Conservation (phyloP, 805 yeast species). For the Ogataea thermomethanolica region DNA sequence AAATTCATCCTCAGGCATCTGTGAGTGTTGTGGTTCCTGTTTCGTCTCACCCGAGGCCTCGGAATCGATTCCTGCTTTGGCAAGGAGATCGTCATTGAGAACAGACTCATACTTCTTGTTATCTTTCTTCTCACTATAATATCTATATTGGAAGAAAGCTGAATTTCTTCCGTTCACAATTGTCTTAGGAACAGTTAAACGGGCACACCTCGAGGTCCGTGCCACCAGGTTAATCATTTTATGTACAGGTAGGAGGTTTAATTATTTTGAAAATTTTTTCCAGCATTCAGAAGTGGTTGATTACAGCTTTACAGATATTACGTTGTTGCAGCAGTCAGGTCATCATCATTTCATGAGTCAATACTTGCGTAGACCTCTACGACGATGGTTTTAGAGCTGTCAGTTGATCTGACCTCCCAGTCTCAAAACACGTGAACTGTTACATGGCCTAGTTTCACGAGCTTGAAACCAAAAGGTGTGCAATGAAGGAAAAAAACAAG, state of each 20-base stretch:
- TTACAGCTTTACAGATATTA: slow-evolving; percentile 1
- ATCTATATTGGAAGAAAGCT: slow-evolving; percentile 10
- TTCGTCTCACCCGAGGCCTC: slow-evolving; percentile 1
- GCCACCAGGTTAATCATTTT: slow-evolving; percentile 8
- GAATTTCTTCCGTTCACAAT: slow-evolving; percentile 1
- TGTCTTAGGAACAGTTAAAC: neutral
- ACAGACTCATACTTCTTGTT: slow-evolving; percentile 44
- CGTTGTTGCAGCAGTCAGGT: slow-evolving; percentile 82
- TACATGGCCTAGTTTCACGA: slow-evolving; percentile 14
- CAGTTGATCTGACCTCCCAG: slow-evolving; percentile 7
- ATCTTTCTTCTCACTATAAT: slow-evolving; percentile 24
- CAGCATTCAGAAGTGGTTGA: neutral
- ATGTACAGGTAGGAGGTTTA: slow-evolving; percentile 6
- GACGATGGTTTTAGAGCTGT: slow-evolving; percentile 98
- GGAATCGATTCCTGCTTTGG: slow-evolving; percentile 76
- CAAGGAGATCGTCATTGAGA: slow-evolving; percentile 75
- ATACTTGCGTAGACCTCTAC: slow-evolving; percentile 77
- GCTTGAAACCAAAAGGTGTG: slow-evolving; percentile 6
- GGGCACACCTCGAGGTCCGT: slow-evolving; percentile 6
- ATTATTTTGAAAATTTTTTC: slow-evolving; percentile 7
- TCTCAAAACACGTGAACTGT: slow-evolving; percentile 24
- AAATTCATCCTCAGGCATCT: slow-evolving; percentile 27
- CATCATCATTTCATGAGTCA: slow-evolving; percentile 96
- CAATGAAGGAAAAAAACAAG: neutral
- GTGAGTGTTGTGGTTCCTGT: slow-evolving; percentile 14